Evolutionary conservation across 768 basidiomycete genomes (phyloP), one percentile per base, ranked within the genome.

Genomic region (Leucocoprinus sp.): DNA sequence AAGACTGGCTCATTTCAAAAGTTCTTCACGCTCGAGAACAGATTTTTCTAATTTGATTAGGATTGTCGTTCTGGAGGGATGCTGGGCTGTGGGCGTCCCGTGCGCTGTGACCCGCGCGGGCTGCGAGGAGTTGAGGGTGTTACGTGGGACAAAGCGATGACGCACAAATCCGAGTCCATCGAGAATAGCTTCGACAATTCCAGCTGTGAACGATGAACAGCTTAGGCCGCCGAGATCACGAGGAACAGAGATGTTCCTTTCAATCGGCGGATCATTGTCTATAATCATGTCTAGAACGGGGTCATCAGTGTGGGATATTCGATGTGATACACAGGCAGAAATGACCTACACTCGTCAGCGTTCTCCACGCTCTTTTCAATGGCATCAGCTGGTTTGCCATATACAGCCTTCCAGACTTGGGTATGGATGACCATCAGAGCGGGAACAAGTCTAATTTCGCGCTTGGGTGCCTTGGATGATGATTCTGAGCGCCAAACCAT

Each of bases 31-130:
- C 54, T 95, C 92, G 58, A 99, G 69, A 38, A 97, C 95, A 47
- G 82, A 83, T 57, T 82, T 83, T 64, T 97, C 92, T 50, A 98
- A 70, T 66, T 98, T 98, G 68, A 99, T 95, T 43, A 99, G 76
- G 47, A 99, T 93, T n/a, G 93, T 95, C 4, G 85, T 96, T 42
- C 93, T 78, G 41, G 80, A 78, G 2, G 93, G 90, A 57, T 73
- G 77, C 48, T 85, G 81, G 8, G 82, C 68, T 0, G 76, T 90
- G 4, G 93, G 86, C 1, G 96, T 95, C 47, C 83, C 84, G 60
- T 98, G 96, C 0, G 95, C 93, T 0, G 96, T 98, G 22, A 98
- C 96, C 54, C 95, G 75, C 7, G 95, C 92, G 22, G 96, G 95
- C 95, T 98, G 48, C 57, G 37, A 46, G 18, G 50, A 48, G 54